Evolutionary conservation across 176 grass and related monocot species (phyloP).

Genomic region (Alopecurus myosuroides): DNA sequence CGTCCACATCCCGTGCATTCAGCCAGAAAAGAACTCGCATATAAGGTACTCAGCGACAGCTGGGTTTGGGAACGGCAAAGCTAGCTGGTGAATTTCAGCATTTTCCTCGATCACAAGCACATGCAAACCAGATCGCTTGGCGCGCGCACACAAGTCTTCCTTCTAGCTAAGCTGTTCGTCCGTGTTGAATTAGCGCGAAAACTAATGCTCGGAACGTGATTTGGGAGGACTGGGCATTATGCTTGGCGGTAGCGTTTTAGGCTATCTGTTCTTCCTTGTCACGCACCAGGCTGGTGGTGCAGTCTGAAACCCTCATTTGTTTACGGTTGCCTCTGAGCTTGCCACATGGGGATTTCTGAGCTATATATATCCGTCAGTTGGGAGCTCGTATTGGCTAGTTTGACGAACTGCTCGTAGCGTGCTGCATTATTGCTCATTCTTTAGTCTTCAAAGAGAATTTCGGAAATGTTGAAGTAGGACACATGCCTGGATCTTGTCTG

Average conservation of each 20-base stretch:
- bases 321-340: neutral
- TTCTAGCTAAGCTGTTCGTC: neutral
- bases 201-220: neutral
- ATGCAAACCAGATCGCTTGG: constrained; percentile 23
- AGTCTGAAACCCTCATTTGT: neutral
- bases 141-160: neutral
- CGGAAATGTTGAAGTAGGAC: neutral
- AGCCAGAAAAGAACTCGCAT: neutral
- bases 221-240: constrained; percentile 1
- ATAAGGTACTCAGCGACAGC: neutral
- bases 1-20: neutral
- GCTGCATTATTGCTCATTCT: constrained; percentile 13
- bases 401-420: neutral
- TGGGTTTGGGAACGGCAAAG: neutral
- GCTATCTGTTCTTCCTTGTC: neutral
- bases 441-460: neutral
- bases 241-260: neutral
- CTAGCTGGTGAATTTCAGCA: constrained; percentile 6
- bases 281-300: constrained; percentile 31
- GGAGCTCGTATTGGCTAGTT: neutral
- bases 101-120: neutral
- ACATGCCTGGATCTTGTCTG: neutral
- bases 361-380: neutral
- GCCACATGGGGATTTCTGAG: constrained; percentile 30
- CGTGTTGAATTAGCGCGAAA: neutral